These are phyloP conservation scores for Microdochium trichocladiopsis DNA, from an alignment of 2,329 filamentous ascomycete genomes.

Conservation along the genomic window DNA sequence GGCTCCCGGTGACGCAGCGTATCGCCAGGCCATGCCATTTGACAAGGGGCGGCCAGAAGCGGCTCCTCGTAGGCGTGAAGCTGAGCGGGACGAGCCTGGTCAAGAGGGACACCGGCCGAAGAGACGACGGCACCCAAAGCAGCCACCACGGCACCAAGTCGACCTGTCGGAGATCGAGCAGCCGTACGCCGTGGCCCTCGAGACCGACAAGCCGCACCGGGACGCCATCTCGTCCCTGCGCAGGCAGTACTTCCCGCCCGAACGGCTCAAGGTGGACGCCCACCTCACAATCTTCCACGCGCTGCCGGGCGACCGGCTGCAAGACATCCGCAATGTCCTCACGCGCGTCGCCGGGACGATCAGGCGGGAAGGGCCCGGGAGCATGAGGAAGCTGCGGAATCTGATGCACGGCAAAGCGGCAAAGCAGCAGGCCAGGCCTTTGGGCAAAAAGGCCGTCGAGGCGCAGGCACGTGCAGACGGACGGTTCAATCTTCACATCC, in stretches of 20 bases:
- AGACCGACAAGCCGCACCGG: not conserved
- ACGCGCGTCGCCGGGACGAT: not conserved
- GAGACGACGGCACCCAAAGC: no score
- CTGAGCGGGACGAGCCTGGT: no score
- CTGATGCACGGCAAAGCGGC: not conserved
- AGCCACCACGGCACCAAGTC: no score
- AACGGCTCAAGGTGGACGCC: not conserved
- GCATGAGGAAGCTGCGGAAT: not conserved
- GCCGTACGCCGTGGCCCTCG: not conserved
- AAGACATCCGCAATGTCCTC: not conserved
- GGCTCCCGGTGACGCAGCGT: no score
- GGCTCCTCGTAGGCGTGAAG: no score
- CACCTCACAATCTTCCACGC: not conserved
- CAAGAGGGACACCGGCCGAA: no score
- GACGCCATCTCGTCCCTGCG: not conserved
- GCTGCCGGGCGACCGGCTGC: not conserved
- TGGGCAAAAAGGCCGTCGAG: no score
- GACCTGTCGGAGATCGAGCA: no score
- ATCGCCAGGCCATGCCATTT: no score
- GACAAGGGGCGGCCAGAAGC: no score
- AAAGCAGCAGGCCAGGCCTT: no score
- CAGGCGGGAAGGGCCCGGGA: not conserved
- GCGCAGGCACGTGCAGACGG: no score
- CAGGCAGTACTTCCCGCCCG: not conserved
- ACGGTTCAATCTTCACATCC: not conserved